phyloP scores from a whole-genome alignment of 345 rosid species.

The Eutrema yunnanense region DNA sequence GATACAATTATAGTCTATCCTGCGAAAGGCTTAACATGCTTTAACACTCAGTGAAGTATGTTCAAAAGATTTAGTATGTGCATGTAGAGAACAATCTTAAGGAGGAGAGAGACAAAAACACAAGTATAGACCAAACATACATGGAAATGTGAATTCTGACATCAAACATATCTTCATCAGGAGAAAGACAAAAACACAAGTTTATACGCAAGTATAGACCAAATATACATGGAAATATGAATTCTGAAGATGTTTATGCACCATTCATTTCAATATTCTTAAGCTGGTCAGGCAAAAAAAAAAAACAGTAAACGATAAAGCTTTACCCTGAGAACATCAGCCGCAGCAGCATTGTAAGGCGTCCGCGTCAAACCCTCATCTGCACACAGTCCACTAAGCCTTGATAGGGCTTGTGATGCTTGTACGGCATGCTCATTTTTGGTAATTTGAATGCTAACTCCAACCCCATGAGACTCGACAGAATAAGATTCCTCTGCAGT shows the following conservation, averaged over 20 bases:
- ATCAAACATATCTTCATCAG: not conserved
- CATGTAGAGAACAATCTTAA: not conserved
- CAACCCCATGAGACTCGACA: slow-evolving; percentile 82
- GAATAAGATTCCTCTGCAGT: slow-evolving; percentile 87
- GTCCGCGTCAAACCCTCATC: slow-evolving; percentile 47
- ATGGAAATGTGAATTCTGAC: slow-evolving; percentile 4
- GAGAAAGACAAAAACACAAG: not conserved
- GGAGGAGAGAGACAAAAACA: not conserved
- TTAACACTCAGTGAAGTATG: slow-evolving; percentile 3
- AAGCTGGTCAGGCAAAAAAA: not conserved
- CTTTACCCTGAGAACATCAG: slow-evolving; percentile 63
- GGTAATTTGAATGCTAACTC: slow-evolving; percentile 93
- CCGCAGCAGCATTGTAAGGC: slow-evolving; percentile 65
- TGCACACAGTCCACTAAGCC: slow-evolving; percentile 77
- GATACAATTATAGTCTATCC: slow-evolving; percentile 3
- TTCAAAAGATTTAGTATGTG: not conserved
- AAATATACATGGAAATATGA: not conserved
- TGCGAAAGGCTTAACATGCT: slow-evolving; percentile 9
- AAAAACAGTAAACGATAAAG: not conserved
- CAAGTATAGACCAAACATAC: not conserved
- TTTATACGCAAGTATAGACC: not conserved
- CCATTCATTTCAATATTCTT: slow-evolving; percentile 9
- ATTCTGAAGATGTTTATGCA: not conserved
- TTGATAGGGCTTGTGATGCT: slow-evolving; percentile 87
- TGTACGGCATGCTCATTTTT: slow-evolving; percentile 85